A percentile compares a stretch with the other conserved stretches of the same genome.
Evolutionary conservation across 192 early-diverging fungal genomes (phyloP).

Genomic region (Ambispora gerdemannii): DNA sequence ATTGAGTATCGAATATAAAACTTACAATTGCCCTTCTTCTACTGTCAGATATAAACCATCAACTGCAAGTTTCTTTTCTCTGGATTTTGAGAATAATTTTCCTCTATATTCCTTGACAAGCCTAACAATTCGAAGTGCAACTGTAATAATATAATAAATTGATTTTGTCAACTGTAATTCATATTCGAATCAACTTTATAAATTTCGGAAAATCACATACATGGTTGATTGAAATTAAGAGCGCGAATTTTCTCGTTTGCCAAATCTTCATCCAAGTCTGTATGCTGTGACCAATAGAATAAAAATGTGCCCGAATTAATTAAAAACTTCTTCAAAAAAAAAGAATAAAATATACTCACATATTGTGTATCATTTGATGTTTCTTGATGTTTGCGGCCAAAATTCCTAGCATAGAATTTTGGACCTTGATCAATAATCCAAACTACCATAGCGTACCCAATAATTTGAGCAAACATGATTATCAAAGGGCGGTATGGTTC

Average conservation of each 20-base stretch:
- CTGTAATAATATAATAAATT: conserved; percentile 47
- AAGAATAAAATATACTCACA: too few species aligned
- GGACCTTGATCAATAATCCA: conserved; percentile 76
- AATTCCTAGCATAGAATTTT: conserved; percentile 75
- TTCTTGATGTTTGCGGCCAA: too few species aligned
- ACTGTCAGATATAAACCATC: conserved; percentile 46
- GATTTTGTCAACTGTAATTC: conserved; percentile 51
- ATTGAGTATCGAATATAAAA: too few species aligned
- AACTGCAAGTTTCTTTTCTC: conserved; percentile 52
- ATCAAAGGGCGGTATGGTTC: conserved; percentile 59
- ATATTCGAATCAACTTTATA: conserved; percentile 41
- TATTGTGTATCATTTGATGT: too few species aligned
- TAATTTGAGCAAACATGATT: conserved; percentile 64
- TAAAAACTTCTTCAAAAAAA: too few species aligned
- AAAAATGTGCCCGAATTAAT: conserved; percentile 35
- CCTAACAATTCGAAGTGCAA: conserved; percentile 50
- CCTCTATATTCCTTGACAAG: conserved; percentile 58
- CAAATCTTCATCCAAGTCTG: conserved; percentile 56
- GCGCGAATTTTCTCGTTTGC: conserved; percentile 38
- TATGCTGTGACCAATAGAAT: conserved; percentile 57
- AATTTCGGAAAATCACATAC: conserved; percentile 45
- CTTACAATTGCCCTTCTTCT: conserved; percentile 50
- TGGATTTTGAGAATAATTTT: conserved; percentile 36
- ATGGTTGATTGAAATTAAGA: conserved; percentile 48
- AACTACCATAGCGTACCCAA: conserved; percentile 54